Conservation (phyloP, 495 filamentous ascomycete genomes). For the Penicillium bialowiezense region DNA sequence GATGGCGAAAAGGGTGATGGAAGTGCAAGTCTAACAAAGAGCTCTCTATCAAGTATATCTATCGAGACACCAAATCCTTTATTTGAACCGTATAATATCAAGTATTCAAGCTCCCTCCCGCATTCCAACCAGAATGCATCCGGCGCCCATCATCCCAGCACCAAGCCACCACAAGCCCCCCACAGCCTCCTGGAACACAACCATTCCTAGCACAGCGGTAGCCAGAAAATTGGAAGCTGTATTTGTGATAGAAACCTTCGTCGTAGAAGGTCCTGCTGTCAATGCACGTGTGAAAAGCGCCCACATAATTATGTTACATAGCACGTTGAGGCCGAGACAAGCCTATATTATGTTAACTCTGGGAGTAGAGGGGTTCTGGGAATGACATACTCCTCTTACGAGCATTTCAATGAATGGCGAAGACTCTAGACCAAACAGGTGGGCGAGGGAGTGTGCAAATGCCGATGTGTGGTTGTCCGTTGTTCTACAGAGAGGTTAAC, state of each 20-base stretch:
- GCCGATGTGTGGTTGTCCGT: conserved; percentile 78
- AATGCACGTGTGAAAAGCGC: conserved; percentile 79
- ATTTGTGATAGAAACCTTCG: conserved; percentile 89
- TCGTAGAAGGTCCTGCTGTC: conserved; percentile 76
- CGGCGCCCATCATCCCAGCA: conserved; percentile 77
- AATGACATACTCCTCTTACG: conserved; percentile 63
- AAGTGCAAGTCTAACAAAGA: neutral
- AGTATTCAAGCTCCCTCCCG: conserved; percentile 59
- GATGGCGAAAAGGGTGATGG: neutral
- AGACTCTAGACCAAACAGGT: conserved; percentile 49
- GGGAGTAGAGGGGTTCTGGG: neutral
- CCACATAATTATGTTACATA: conserved; percentile 96
- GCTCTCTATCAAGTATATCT: neutral
- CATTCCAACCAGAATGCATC: conserved; percentile 86
- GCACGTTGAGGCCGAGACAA: conserved; percentile 84
- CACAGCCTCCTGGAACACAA: conserved; percentile 69
- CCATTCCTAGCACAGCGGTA: conserved; percentile 78
- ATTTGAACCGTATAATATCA: neutral
- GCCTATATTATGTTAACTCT: conserved; percentile 44
- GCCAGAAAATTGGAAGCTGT: conserved; percentile 90
- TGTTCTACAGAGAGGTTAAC: conserved; percentile 53
- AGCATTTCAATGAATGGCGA: conserved; percentile 60
- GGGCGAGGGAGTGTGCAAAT: conserved; percentile 62
- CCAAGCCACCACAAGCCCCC: conserved; percentile 86
- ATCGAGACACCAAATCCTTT: neutral